These are phyloP conservation scores for Picea abies DNA, from an alignment of 83 land plant species.

Conservation along the genomic window DNA sequence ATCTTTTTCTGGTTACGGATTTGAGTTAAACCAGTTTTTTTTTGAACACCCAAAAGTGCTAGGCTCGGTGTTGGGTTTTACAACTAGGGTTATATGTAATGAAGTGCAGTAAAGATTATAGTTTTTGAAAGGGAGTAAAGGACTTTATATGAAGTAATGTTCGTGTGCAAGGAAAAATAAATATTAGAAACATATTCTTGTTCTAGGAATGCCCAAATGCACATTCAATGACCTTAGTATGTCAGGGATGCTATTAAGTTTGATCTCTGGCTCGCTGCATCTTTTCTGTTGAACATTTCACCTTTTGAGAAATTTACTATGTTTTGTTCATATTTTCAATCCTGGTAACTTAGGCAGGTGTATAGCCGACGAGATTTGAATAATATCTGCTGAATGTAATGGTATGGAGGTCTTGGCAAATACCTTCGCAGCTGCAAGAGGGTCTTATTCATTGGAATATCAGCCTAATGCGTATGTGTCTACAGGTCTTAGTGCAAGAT, in stretches of 20 bases:
- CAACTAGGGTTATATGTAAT: not conserved
- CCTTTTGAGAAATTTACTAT: not conserved
- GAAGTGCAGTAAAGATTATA: not conserved
- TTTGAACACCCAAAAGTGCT: not conserved
- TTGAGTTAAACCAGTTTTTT: not conserved
- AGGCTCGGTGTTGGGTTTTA: not conserved
- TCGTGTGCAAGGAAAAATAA: no score
- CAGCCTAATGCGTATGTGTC: not conserved
- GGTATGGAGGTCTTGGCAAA: not conserved
- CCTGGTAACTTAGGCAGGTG: not conserved
- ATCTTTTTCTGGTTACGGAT: not conserved
- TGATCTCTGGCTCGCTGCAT: not conserved
- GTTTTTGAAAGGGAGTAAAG: not conserved
- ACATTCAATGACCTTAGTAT: not conserved
- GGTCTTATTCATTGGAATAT: not conserved
- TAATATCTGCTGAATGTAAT: not conserved
- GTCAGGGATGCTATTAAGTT: not conserved
- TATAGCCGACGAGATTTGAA: not conserved
- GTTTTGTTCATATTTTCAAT: not conserved
- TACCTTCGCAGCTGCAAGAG: not conserved
- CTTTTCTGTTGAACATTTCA: not conserved
- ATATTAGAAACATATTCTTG: no score
- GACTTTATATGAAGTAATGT: no score
- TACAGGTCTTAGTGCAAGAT: constrained; percentile 26
- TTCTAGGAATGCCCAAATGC: not conserved